These are phyloP conservation scores for Metarhizium guizhouense DNA, from an alignment of 2,329 filamentous ascomycete species.

Conservation along the genomic window DNA sequence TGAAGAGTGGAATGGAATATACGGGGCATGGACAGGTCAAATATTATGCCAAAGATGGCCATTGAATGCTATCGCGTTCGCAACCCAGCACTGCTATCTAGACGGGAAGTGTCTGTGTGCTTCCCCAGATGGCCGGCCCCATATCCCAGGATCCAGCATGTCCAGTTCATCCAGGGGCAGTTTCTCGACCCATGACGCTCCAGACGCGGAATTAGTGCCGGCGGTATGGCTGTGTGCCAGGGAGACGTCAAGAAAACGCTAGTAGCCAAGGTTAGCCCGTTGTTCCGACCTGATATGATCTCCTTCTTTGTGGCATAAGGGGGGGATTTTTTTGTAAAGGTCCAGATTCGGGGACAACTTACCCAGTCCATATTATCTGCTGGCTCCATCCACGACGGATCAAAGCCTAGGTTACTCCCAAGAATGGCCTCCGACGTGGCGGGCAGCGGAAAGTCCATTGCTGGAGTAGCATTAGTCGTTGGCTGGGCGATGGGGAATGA, in stretches of 20 bases:
- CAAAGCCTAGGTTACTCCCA: constrained; percentile 5
- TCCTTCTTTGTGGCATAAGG: neutral
- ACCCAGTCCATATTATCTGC: constrained; percentile 30
- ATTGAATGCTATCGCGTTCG: too few species aligned
- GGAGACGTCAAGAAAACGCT: constrained; percentile 26
- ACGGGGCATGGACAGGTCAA: too few species aligned
- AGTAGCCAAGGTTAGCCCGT: constrained; percentile 3
- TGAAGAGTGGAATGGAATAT: too few species aligned
- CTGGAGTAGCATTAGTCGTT: too few species aligned
- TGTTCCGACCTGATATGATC: too few species aligned
- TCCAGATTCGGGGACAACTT: constrained; percentile 8
- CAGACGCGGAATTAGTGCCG: constrained; percentile 16
- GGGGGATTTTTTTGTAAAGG: too few species aligned
- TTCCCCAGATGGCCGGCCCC: constrained; percentile 10
- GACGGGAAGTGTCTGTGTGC: neutral
- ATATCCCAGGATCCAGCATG: constrained; percentile 15
- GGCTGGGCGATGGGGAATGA: too few species aligned
- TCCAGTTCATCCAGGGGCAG: constrained; percentile 17
- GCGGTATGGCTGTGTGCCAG: constrained; percentile 21
- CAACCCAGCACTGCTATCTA: neutral
- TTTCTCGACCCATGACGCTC: constrained; percentile 21
- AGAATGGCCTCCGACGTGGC: too few species aligned
- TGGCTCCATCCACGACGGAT: constrained; percentile 25
- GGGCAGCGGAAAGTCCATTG: too few species aligned
- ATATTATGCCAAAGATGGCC: too few species aligned